A percentile compares a stretch with the other conserved stretches of the same genome.
phyloP scores from a whole-genome alignment of 345 rosid species.

The Carallia brachiata region DNA sequence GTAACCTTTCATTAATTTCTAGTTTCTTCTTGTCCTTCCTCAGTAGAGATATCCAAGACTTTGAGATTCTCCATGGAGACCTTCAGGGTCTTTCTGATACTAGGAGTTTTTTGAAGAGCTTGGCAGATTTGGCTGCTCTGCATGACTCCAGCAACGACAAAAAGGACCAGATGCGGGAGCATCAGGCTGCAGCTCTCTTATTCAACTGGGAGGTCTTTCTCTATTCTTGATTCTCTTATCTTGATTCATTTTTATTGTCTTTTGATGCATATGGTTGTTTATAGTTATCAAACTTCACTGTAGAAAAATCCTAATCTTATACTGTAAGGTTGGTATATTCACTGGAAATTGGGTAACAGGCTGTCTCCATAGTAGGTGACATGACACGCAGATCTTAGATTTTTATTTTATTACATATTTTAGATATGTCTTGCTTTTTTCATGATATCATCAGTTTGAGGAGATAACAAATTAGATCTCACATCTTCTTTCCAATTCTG shows the following conservation, averaged over 20 bases:
- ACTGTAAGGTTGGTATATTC: too few species aligned
- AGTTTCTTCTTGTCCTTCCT: background rate
- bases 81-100: conserved; percentile 84
- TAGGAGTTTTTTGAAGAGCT: conserved; percentile 63
- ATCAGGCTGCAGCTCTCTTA: conserved; percentile 93
- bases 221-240: background rate
- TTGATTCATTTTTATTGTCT: background rate
- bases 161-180: conserved; percentile 81
- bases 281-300: background rate
- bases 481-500: too few species aligned
- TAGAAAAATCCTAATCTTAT: too few species aligned
- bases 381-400: too few species aligned
- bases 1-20: conserved; percentile 6
- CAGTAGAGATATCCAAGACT: conserved; percentile 58
- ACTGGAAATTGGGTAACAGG: too few species aligned
- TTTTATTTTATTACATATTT: too few species aligned
- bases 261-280: background rate
- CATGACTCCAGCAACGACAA: conserved; percentile 55
- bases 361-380: too few species aligned
- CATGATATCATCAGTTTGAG: too few species aligned
- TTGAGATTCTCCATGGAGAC: conserved; percentile 93
- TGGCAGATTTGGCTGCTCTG: conserved; percentile 60
- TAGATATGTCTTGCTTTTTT: too few species aligned
- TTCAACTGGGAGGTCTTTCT: conserved; percentile 86
- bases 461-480: too few species aligned